Evolutionary conservation across 2,329 filamentous ascomycete species (phyloP), one percentile per base, ranked within the genome.

Genomic region (Ophiostoma tasmaniense): DNA sequence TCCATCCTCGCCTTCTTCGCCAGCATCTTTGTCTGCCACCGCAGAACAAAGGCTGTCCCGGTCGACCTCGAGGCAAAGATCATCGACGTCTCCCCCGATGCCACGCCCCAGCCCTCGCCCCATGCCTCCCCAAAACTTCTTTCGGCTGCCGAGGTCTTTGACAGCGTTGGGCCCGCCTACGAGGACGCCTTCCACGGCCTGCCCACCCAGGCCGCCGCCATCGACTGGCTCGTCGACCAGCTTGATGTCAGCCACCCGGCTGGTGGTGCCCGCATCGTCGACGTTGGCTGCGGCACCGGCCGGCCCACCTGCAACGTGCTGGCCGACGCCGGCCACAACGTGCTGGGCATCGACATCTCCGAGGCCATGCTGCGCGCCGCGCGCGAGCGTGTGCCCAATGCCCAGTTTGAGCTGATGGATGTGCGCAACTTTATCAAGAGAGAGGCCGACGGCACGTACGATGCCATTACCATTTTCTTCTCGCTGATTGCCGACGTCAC

Each of bases 201-300:
- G 10, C 66, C 72, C 28, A 70, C 71, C 3, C 74, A 75, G 67
- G 70, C 67, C 2, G 71, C 68, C 14, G 73, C 74, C 17, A 50
- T 75, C 39, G n/a, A 70, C 37, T 76, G 75, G 75, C 70, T 75
- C n/a, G 67, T 75, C 13, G 50, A 67, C 28, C 67, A 72, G 66
- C 73, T 76, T 39, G 62, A 71, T 20, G 13, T 64, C 1, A 52
- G 66, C 0, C 45, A 70, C 13, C n/a, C 69, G 0, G 11, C 55
- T 8, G 68, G 69, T n/a, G 66, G 62, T 28, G 69, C 67, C 35
- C 52, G 39, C 25, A 69, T 75, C 59, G 70, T 77, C 59, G 75
- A 77, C 67, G 71, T 76, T 11, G 75, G 75, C 70, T 76, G 74
- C 68, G 75, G 75, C 64, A 76, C 75, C 8, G 75, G 75, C 30